phyloP scores from a whole-genome alignment of 192 early-diverging fungal species.

The Pecoramyces ruminantium region DNA sequence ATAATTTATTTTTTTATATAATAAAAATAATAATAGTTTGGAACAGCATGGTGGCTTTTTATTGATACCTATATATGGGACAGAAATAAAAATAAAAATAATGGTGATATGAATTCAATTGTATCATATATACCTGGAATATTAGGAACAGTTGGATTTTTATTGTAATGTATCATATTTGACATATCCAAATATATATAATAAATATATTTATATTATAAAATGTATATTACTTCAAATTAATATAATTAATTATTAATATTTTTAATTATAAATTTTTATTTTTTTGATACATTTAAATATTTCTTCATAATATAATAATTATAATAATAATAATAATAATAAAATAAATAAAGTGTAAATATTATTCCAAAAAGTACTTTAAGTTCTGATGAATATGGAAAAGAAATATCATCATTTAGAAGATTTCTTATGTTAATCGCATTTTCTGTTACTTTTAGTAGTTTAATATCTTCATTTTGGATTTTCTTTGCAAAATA shows the following conservation, averaged over 20 bases:
- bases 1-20: too few relatives aligned
- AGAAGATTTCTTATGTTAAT: neutral
- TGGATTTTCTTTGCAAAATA: neutral
- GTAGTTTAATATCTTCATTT: neutral
- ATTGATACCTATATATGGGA: neutral
- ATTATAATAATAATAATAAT: too few relatives aligned
- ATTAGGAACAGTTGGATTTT: neutral
- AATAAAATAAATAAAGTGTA: neutral
- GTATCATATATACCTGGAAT: neutral
- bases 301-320: too few relatives aligned
- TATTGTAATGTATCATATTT: neutral
- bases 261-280: too few relatives aligned
- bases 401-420: neutral
- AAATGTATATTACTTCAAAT: too few relatives aligned
- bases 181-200: neutral
- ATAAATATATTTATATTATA: neutral
- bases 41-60: neutral
- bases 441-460: neutral
- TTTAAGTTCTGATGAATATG: neutral
- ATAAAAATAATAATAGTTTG: neutral
- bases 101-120: neutral
- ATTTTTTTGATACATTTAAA: too few relatives aligned
- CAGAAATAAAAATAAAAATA: neutral
- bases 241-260: too few relatives aligned
- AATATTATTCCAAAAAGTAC: neutral